Base-by-base conservation (phyloP, 768 basidiomycete genomes). In the Calocera cornea region DNA sequence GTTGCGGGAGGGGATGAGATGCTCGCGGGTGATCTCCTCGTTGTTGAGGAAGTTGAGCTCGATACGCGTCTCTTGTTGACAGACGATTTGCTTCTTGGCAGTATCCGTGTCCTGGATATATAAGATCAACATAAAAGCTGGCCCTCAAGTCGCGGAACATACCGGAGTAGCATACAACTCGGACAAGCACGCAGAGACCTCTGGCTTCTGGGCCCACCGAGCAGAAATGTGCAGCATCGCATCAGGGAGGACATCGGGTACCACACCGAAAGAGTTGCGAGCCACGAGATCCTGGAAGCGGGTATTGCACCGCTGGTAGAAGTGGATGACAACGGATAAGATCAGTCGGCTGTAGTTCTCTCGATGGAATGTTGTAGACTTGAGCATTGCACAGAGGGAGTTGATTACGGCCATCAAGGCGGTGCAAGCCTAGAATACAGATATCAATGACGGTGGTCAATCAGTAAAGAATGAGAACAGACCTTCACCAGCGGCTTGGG, bases 321-420 rank as follows among this genome's bases (percentile, higher is more conserved):
- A 97, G 75, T 97, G 94, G 41, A 95, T 92, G 67, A 97, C 89
- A 66, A 98, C 89, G 17, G 89, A 87, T 34, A 98, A 83, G 67
- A 98, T 95, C 34, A 98, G 80, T n/a, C 92, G 85, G 19, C 92
- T 87, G 75, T 97, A 97, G 74, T 88, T 94, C 76, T 98, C 95
- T 69, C 88, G 83, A 73, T 97, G 95, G 78, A 98, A 98, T 0
- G 95, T 94, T 19, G 91, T 93, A 3, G 86, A 87, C 67, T 86
- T 83, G 22, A 97, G 84, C 92, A 97, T 95, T 8, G 85, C 82
- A 72, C 93, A 95, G 3, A 98, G 79, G 0, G 91, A 95, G 72
- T 95, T 95, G 73, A 95, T 88, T 49, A 98, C 78, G 0, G 91
- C 88, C 81, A 94, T 88, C 27, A 97, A 79, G 70, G 92, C 86